Evolutionary conservation across 768 basidiomycete genomes (phyloP).

Genomic region (Boletus sensibilis): DNA sequence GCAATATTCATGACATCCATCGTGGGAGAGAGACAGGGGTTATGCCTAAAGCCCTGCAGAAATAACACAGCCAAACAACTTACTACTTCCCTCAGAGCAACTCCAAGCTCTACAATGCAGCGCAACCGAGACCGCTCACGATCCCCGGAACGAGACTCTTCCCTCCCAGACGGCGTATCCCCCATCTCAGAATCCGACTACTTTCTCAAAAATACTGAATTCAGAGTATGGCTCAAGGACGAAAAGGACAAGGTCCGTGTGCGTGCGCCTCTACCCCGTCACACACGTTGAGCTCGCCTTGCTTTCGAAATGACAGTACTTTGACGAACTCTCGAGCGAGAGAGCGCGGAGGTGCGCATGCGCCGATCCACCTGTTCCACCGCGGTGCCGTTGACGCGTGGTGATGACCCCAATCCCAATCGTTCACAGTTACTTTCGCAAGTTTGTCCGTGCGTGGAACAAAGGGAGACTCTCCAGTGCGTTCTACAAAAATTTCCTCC

Average conservation of each 20-base stretch:
- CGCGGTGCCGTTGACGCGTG: conserved; percentile 33
- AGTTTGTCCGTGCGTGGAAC: conserved; percentile 93
- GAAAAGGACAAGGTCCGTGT: conserved; percentile 54
- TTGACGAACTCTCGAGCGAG: conserved; percentile 55
- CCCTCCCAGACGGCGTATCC: conserved; percentile 56
- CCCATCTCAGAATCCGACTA: conserved; percentile 82
- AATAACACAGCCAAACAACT: conserved; percentile 14
- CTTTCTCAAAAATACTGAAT: conserved; percentile 85
- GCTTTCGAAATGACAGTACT: conserved; percentile 26
- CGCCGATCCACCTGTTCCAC: background rate
- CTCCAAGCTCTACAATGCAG: conserved; percentile 3
- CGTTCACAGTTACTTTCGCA: conserved; percentile 75
- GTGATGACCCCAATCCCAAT: conserved; percentile 11
- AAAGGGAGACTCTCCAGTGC: conserved; percentile 67
- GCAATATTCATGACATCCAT: conserved; percentile 19
- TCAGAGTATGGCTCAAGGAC: conserved; percentile 78
- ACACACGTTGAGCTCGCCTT: conserved; percentile 30
- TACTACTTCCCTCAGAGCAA: background rate
- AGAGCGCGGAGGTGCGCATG: conserved; percentile 1
- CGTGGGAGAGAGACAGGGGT: no score
- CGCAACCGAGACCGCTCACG: conserved; percentile 32
- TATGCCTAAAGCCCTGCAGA: background rate
- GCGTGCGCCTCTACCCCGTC: background rate
- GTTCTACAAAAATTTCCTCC: background rate
- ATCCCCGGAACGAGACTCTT: conserved; percentile 42